These are phyloP conservation scores for Yamadazyma scolyti DNA, from an alignment of 805 yeast species.

Conservation along the genomic window DNA sequence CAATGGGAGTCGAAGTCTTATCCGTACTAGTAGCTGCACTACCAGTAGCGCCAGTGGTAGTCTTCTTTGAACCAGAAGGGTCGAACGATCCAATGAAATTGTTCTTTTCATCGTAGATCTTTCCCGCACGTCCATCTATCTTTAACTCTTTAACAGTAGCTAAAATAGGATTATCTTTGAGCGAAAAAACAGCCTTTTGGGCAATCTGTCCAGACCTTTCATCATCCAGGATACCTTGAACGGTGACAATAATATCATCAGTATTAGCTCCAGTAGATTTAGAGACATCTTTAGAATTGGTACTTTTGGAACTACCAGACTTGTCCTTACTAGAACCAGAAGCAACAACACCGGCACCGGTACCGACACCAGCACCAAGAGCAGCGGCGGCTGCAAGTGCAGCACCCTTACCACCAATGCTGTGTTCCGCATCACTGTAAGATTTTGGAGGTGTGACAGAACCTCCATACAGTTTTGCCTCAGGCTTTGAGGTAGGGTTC, in stretches of 20 bases:
- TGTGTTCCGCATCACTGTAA: neutral
- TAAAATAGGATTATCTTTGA: slow-evolving; percentile 18
- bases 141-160: slow-evolving; percentile 18
- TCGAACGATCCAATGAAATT: no score
- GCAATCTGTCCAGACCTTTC: slow-evolving; percentile 25
- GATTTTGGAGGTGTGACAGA: slow-evolving; percentile 7
- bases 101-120: slow-evolving; percentile 25
- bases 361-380: slow-evolving; percentile 4
- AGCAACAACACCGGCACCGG: slow-evolving; percentile 4
- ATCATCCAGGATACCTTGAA: slow-evolving; percentile 23
- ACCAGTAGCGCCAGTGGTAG: neutral
- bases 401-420: slow-evolving; percentile 1
- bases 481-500: slow-evolving; percentile 4
- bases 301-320: slow-evolving; percentile 1
- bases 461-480: slow-evolving; percentile 7
- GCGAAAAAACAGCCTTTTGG: slow-evolving; percentile 21
- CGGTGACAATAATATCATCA: slow-evolving; percentile 24
- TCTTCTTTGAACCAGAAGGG: no score
- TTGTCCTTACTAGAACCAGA: slow-evolving; percentile 1
- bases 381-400: slow-evolving; percentile 1
- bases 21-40: no score
- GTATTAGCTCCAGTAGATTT: slow-evolving; percentile 2
- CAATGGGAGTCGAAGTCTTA: no score
- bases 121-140: slow-evolving; percentile 28
- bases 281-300: neutral